Evolutionary conservation across 192 early-diverging fungal genomes (phyloP).

Genomic region (Mortierella hygrophila): DNA sequence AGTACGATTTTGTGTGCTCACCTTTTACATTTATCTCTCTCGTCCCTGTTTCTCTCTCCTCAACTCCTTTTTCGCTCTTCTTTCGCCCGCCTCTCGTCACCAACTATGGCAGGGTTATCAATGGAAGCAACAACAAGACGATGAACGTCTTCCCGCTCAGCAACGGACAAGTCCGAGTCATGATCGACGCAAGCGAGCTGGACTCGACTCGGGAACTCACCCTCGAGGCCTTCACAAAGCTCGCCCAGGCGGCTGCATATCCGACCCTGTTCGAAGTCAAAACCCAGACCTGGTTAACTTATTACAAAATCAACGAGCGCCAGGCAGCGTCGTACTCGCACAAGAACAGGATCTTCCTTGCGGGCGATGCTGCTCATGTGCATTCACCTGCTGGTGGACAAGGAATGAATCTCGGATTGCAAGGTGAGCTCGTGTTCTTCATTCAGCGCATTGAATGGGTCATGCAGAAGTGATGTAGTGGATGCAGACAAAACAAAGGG

Average conservation of each 20-base stretch:
- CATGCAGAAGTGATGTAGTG: neutral
- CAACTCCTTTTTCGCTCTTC: neutral
- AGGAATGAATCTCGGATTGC: conserved; percentile 59
- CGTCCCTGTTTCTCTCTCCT: neutral
- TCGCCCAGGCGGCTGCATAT: conserved; percentile 11
- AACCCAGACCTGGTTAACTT: conserved; percentile 32
- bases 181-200: conserved; percentile 33
- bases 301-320: conserved; percentile 41
- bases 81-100: neutral
- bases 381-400: conserved; percentile 58
- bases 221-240: conserved; percentile 21
- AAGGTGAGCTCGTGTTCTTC: conserved; percentile 16
- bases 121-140: conserved; percentile 41
- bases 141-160: conserved; percentile 43
- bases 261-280: conserved; percentile 27
- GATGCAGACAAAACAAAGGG: too few relatives aligned
- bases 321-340: conserved; percentile 19
- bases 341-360: conserved; percentile 59
- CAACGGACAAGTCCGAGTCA: conserved; percentile 35
- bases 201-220: conserved; percentile 24
- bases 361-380: conserved; percentile 63
- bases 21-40: neutral
- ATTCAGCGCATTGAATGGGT: neutral
- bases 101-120: conserved; percentile 19
- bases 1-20: neutral